A percentile compares a stretch with the other conserved stretches of the same genome.
phyloP scores from a whole-genome alignment of 2,329 filamentous ascomycete species.

The Phaeosphaeriaceae sp. region DNA sequence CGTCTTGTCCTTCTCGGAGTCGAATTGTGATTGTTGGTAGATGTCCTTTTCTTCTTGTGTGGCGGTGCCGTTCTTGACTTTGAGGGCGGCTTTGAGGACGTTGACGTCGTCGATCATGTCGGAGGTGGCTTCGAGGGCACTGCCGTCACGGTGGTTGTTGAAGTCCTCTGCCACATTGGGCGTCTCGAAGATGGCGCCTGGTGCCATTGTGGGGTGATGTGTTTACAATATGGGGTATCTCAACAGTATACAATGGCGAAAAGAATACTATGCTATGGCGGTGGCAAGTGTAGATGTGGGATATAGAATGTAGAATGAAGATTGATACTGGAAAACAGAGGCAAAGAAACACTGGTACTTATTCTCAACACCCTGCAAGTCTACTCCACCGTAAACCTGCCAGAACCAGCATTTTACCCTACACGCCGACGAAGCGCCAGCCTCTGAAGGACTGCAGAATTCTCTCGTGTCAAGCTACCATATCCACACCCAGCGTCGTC shows the following conservation, averaged over 20 bases:
- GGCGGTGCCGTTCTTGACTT: constrained; percentile 55
- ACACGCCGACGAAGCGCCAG: constrained; percentile 27
- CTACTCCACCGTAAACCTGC: constrained; percentile 12
- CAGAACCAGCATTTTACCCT: constrained; percentile 9
- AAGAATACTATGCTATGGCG: neutral
- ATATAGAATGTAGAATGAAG: constrained; percentile 12
- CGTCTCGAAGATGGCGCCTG: constrained; percentile 52
- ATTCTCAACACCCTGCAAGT: constrained; percentile 19
- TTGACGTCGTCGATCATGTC: constrained; percentile 68
- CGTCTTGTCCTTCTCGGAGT: constrained; percentile 77
- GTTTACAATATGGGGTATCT: constrained; percentile 26
- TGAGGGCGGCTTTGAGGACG: constrained; percentile 63
- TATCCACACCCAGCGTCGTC: constrained; percentile 24
- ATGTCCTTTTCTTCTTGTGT: constrained; percentile 56
- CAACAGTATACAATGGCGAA: constrained; percentile 4
- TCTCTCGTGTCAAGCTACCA: constrained; percentile 24
- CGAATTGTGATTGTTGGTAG: constrained; percentile 70
- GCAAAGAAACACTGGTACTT: constrained; percentile 24
- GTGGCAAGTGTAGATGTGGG: neutral
- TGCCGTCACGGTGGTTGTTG: constrained; percentile 61
- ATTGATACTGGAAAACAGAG: constrained; percentile 11
- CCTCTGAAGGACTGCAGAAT: constrained; percentile 23
- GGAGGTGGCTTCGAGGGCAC: constrained; percentile 64
- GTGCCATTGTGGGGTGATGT: constrained; percentile 50
- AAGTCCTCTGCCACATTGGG: constrained; percentile 53